Conservation (phyloP, 2,329 filamentous ascomycete genomes). For the Aspergillus versicolor region DNA sequence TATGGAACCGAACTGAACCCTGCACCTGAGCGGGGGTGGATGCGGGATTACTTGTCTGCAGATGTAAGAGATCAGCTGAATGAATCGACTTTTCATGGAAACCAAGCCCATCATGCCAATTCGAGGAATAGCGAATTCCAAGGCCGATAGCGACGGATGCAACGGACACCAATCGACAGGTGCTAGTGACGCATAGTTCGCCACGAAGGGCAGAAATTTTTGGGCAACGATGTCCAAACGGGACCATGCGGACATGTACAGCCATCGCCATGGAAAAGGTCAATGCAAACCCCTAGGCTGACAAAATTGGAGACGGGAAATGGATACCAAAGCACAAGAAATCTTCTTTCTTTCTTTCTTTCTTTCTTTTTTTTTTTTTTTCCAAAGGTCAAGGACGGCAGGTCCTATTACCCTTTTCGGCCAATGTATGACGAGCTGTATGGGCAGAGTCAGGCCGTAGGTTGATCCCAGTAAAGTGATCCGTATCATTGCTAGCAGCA, state of each 20-base stretch:
- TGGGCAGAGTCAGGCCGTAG: not conserved
- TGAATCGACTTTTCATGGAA: conserved; percentile 26
- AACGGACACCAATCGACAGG: conserved; percentile 30
- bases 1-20: conserved; percentile 31
- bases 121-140: conserved; percentile 13
- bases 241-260: conserved; percentile 28
- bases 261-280: conserved; percentile 14
- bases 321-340: conserved; percentile 4
- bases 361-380: no score
- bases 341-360: conserved; percentile 6
- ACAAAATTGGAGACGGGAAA: conserved; percentile 4
- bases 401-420: conserved; percentile 19
- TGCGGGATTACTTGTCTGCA: conserved; percentile 42
- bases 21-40: conserved; percentile 38
- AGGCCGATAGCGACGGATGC: conserved; percentile 15
- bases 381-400: conserved; percentile 17
- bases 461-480: conserved; percentile 13
- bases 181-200: conserved; percentile 32
- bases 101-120: conserved; percentile 22
- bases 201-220: conserved; percentile 29
- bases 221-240: conserved; percentile 28
- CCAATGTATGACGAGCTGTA: conserved; percentile 8
- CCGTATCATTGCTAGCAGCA: conserved; percentile 19
- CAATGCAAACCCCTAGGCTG: conserved; percentile 14
- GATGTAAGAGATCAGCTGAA: conserved; percentile 44